phyloP scores from a whole-genome alignment of 2,329 filamentous ascomycete species.

The Delphinella strobiligena region DNA sequence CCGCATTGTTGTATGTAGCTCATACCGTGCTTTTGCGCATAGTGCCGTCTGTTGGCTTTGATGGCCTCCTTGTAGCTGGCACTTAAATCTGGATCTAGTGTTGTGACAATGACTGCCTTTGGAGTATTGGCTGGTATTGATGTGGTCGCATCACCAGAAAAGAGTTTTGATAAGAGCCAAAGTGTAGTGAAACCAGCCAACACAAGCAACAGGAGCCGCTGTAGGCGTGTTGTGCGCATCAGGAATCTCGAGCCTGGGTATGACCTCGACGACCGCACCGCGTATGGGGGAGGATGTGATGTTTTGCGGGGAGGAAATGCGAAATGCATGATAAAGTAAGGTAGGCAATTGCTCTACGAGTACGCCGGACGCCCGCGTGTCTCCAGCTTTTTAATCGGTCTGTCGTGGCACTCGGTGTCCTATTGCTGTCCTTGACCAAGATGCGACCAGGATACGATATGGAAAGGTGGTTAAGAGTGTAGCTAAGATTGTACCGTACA shows the following conservation, averaged over 20 bases:
- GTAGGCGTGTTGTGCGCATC: constrained; percentile 19
- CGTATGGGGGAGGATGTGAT: constrained; percentile 64
- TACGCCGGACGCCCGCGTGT: too few relatives aligned
- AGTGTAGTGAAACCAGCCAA: constrained; percentile 47
- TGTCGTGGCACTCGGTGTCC: background rate
- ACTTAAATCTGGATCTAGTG: constrained; percentile 59
- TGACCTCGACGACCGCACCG: constrained; percentile 41
- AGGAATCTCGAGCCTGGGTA: constrained; percentile 25
- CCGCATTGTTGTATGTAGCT: too few relatives aligned
- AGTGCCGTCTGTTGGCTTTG: constrained; percentile 70
- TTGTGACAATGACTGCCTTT: constrained; percentile 67
- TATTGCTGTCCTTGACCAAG: too few relatives aligned
- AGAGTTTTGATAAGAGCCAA: constrained; percentile 43
- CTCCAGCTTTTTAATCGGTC: too few relatives aligned
- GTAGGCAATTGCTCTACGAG: too few relatives aligned
- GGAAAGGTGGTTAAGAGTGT: too few relatives aligned
- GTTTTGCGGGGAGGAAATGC: constrained; percentile 75
- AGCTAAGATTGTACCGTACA: too few relatives aligned
- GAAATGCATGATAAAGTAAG: constrained; percentile 57
- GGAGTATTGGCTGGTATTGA: constrained; percentile 33
- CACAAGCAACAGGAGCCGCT: constrained; percentile 43
- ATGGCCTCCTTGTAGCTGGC: constrained; percentile 60
- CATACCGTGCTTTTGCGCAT: constrained; percentile 77
- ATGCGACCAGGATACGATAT: too few relatives aligned
- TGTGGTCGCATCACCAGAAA: constrained; percentile 7